phyloP scores from a whole-genome alignment of 1,284 basidiomycete species.

The Baeospora myosura region DNA sequence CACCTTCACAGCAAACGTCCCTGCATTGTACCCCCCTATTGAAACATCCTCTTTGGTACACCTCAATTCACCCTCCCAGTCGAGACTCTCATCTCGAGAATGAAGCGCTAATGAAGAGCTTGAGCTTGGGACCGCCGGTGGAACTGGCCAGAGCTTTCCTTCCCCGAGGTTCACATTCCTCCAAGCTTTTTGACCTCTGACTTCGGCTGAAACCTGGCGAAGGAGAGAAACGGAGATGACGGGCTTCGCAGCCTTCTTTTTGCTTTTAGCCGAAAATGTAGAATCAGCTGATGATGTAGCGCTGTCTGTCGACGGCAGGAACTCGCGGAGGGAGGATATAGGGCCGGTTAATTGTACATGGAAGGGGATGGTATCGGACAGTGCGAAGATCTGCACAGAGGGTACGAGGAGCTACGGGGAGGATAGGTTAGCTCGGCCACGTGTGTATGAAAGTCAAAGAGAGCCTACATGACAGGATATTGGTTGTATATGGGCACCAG shows the following conservation, averaged over 20 bases:
- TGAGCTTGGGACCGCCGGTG: constrained; percentile 22
- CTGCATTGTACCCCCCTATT: constrained; percentile 33
- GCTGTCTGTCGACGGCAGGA: constrained; percentile 18
- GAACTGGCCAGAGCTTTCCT: constrained; percentile 31
- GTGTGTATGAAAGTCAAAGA: background rate
- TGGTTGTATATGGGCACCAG: constrained; percentile 23
- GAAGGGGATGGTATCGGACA: constrained; percentile 51
- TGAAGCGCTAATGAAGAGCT: background rate
- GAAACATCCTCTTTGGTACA: constrained; percentile 22
- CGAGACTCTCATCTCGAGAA: constrained; percentile 23
- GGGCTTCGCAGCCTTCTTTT: constrained; percentile 14
- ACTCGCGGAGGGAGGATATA: constrained; percentile 31
- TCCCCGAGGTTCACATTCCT: constrained; percentile 31
- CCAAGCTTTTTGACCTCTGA: constrained; percentile 25
- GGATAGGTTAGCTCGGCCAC: background rate
- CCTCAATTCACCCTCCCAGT: constrained; percentile 40
- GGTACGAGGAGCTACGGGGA: constrained; percentile 41
- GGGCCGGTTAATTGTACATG: constrained; percentile 52
- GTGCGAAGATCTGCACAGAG: constrained; percentile 41
- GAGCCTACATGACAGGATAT: constrained; percentile 44
- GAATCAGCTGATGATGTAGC: constrained; percentile 10
- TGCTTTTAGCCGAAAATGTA: constrained; percentile 6
- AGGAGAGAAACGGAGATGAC: constrained; percentile 34
- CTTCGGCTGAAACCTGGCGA: constrained; percentile 30
- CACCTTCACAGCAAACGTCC: constrained; percentile 34